Conservation (phyloP, 2,329 filamentous ascomycete species). For the Cladophialophora immunda region DNA sequence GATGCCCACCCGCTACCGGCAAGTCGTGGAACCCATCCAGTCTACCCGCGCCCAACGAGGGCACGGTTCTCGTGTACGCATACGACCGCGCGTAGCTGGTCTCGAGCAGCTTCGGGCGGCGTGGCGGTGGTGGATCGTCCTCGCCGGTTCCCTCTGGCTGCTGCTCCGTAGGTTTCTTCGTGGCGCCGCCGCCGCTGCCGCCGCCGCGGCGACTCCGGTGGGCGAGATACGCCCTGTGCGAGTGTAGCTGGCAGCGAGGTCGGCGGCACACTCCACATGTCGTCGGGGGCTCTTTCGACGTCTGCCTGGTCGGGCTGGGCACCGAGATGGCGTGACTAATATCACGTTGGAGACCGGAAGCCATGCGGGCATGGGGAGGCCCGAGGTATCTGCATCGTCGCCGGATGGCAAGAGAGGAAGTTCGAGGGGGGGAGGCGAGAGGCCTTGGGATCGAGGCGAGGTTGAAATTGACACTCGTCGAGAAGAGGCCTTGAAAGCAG, state of each 20-base stretch:
- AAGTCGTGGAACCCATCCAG: constrained; percentile 27
- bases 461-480: constrained; percentile 7
- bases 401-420: not conserved
- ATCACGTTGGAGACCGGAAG: constrained; percentile 4
- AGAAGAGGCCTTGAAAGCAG: not conserved
- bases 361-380: constrained; percentile 13
- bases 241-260: constrained; percentile 14
- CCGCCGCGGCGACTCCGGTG: not conserved
- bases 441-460: not conserved
- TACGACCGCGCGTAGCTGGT: constrained; percentile 16
- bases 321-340: not conserved
- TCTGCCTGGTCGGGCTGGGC: not conserved
- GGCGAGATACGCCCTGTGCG: constrained; percentile 19
- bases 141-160: too few species aligned
- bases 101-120: constrained; percentile 4
- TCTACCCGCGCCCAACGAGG: constrained; percentile 15
- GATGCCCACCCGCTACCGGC: constrained; percentile 21
- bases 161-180: not conserved
- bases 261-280: constrained; percentile 23
- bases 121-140: too few species aligned
- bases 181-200: not conserved
- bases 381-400: constrained; percentile 8
- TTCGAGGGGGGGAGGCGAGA: too few species aligned
- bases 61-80: constrained; percentile 18
- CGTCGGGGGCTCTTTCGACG: not conserved